Percentiles rank a stretch among this genome's conserved stretches.
Conservation (phyloP, 2,329 filamentous ascomycete genomes). For the Hymenoscyphus infarciens region DNA sequence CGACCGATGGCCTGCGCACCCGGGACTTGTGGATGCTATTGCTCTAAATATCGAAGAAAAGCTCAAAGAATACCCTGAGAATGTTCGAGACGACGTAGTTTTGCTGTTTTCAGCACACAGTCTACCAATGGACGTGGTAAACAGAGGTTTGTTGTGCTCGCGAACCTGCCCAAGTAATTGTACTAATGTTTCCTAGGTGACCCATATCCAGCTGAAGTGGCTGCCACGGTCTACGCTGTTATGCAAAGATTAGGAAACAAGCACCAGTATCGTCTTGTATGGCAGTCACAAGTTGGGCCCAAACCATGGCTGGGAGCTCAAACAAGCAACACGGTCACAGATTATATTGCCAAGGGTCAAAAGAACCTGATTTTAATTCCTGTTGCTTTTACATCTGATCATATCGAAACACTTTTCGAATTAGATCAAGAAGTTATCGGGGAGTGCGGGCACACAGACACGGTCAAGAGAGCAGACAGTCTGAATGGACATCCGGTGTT, state of each 20-base stretch:
- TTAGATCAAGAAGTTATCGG: conserved; percentile 93
- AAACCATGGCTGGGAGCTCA: conserved; percentile 94
- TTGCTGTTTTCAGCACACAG: conserved; percentile 94
- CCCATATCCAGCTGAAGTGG: conserved; percentile 92
- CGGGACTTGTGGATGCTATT: conserved; percentile 86
- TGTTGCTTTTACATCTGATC: conserved; percentile 97
- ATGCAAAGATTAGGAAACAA: conserved; percentile 85
- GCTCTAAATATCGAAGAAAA: conserved; percentile 88
- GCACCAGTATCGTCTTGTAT: conserved; percentile 90
- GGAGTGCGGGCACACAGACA: conserved; percentile 72
- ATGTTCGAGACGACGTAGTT: conserved; percentile 74
- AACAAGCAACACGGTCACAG: conserved; percentile 80
- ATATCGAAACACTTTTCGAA: conserved; percentile 96
- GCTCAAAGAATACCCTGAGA: conserved; percentile 77
- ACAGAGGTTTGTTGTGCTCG: conserved; percentile 59
- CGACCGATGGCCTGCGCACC: conserved; percentile 92
- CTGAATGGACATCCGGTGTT: conserved; percentile 89
- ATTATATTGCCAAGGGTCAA: conserved; percentile 86
- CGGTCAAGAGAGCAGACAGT: conserved; percentile 85
- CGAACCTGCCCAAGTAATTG: not conserved
- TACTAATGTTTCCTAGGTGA: conserved; percentile 56
- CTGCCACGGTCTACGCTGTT: conserved; percentile 93
- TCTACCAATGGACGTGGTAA: conserved; percentile 94
- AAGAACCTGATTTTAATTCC: conserved; percentile 89
- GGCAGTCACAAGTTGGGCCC: conserved; percentile 97